A percentile compares a stretch with the other conserved stretches of the same genome.
Evolutionary conservation across 768 basidiomycete genomes (phyloP).

Genomic region (Tricholoma sp.): DNA sequence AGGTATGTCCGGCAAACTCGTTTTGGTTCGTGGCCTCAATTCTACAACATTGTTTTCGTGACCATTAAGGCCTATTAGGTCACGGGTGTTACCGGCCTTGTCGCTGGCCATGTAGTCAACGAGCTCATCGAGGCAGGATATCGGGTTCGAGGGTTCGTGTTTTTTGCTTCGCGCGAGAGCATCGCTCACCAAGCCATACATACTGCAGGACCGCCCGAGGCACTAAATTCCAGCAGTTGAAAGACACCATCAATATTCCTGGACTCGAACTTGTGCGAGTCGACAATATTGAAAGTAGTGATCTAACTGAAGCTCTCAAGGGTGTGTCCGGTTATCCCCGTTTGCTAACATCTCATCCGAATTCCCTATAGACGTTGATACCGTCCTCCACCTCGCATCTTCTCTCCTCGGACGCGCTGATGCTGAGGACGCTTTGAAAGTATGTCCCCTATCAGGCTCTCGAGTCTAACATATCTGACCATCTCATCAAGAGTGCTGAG

Average conservation of each 20-base stretch:
- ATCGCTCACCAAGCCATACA: not conserved
- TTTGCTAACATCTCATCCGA: not conserved
- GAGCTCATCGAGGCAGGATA: constrained; percentile 12
- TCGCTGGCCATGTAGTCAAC: constrained; percentile 14
- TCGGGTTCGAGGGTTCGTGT: too few relatives aligned
- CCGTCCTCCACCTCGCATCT: not conserved
- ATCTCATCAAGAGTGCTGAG: constrained; percentile 14
- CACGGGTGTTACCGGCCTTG: constrained; percentile 14
- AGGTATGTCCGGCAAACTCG: constrained; percentile 1
- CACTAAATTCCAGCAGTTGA: constrained; percentile 1
- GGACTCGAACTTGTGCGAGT: constrained; percentile 12
- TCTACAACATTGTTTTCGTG: not conserved
- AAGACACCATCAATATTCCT: not conserved
- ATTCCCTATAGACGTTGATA: constrained; percentile 6
- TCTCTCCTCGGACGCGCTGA: not conserved
- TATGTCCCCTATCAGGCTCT: not conserved
- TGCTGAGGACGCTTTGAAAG: not conserved
- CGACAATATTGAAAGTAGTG: constrained; percentile 13
- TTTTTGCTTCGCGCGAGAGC: constrained; percentile 1
- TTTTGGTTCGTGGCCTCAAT: constrained; percentile 1
- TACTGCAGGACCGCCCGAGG: constrained; percentile 4
- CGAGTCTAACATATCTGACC: not conserved
- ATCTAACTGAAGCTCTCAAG: constrained; percentile 14
- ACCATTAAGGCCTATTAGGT: constrained; percentile 2
- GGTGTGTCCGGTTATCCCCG: constrained; percentile 5